Conservation (phyloP, 495 filamentous ascomycete genomes). For the Talaromyces borbonicus region DNA sequence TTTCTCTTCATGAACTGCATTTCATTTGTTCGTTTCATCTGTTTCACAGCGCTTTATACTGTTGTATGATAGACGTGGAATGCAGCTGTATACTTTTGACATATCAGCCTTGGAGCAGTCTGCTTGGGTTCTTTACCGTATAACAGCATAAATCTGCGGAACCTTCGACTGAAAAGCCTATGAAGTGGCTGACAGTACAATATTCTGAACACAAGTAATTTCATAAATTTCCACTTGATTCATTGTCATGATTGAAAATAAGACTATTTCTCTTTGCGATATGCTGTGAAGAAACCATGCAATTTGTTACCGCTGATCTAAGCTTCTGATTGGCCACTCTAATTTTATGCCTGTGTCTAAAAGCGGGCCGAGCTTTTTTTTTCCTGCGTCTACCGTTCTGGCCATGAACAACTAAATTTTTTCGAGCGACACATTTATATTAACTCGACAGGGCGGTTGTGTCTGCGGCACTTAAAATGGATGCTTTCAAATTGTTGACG, state of each 20-base stretch:
- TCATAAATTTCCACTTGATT: too few relatives aligned
- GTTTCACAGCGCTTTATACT: conserved; percentile 29
- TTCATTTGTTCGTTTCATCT: conserved; percentile 22
- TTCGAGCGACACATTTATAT: too few relatives aligned
- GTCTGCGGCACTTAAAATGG: too few relatives aligned
- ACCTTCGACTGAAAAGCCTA: too few relatives aligned
- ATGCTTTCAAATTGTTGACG: conserved; percentile 45
- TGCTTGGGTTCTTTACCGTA: not conserved
- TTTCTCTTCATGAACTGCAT: not conserved
- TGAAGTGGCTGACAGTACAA: too few relatives aligned
- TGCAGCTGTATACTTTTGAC: conserved; percentile 34
- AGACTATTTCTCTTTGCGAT: not conserved
- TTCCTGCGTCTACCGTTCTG: too few relatives aligned
- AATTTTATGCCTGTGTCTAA: not conserved
- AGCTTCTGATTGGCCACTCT: conserved; percentile 5
- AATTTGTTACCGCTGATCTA: too few relatives aligned
- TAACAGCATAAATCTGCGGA: too few relatives aligned
- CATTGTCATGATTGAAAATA: too few relatives aligned
- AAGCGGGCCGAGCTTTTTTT: conserved; percentile 16
- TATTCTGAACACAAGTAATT: too few relatives aligned
- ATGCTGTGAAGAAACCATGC: not conserved
- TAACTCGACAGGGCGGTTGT: too few relatives aligned
- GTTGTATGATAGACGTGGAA: conserved; percentile 49
- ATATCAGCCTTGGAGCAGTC: not conserved
- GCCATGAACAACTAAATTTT: too few relatives aligned